Conservation (phyloP, 2,329 filamentous ascomycete genomes). For the Pseudogymnoascus sp. region DNA sequence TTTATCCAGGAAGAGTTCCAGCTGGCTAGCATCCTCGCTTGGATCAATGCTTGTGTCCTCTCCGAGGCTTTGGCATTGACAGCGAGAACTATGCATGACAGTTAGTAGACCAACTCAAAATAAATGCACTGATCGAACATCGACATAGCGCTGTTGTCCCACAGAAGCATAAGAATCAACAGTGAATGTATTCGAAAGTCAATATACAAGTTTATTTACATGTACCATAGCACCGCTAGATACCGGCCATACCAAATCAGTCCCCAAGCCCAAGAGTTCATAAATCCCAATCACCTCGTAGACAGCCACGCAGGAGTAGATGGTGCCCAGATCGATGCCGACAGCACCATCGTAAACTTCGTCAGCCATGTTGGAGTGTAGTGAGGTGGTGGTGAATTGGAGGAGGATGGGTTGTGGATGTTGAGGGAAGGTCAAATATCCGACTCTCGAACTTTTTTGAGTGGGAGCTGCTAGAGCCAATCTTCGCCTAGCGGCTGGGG, state of each 20-base stretch:
- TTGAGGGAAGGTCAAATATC: constrained; percentile 10
- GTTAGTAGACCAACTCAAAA: no score
- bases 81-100: no score
- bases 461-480: constrained; percentile 5
- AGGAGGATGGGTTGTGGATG: constrained; percentile 14
- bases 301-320: constrained; percentile 99
- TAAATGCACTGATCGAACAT: no score
- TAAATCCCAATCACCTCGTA: no score
- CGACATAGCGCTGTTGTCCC: no score
- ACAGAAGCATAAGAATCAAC: no score
- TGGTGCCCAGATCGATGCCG: constrained; percentile 99
- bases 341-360: constrained; percentile 99
- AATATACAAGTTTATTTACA: no score
- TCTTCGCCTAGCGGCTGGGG: not conserved
- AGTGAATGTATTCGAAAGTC: no score
- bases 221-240: no score
- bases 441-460: constrained; percentile 1
- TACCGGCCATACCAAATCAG: no score
- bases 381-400: constrained; percentile 13
- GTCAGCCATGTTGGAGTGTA: constrained; percentile 67
- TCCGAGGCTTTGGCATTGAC: no score
- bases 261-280: no score
- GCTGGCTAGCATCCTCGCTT: constrained; percentile 57
- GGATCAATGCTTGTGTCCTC: constrained; percentile 68
- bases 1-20: constrained; percentile 57